Percentiles rank a stretch among this genome's conserved stretches.
Conservation (phyloP, 116 monocot species). For the Trichopus zeylanicus region DNA sequence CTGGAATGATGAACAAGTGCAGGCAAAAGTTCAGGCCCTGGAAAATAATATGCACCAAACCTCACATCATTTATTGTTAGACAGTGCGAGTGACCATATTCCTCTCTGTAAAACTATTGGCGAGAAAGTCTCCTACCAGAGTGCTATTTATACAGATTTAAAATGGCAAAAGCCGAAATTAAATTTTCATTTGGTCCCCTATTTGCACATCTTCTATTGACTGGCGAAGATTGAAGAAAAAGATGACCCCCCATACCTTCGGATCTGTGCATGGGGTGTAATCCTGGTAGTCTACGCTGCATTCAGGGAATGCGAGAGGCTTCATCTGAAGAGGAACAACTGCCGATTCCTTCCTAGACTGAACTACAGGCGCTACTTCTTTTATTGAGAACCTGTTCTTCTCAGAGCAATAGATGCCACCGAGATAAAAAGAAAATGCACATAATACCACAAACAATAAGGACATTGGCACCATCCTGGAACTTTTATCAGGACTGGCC, state of each 20-base stretch:
- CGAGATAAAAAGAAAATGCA: slow-evolving; percentile 91
- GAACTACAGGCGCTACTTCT: slow-evolving; percentile 13
- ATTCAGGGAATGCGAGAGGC: slow-evolving; percentile 46
- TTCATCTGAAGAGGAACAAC: slow-evolving; percentile 36
- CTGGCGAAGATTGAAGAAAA: not conserved
- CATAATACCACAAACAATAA: slow-evolving; percentile 69
- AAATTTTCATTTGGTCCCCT: not conserved
- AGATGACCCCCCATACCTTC: slow-evolving; percentile 17
- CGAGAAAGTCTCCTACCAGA: not conserved
- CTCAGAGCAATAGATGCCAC: slow-evolving; percentile 70
- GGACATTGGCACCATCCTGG: slow-evolving; percentile 44
- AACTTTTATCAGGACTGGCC: slow-evolving; percentile 26
- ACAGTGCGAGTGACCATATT: too few species aligned
- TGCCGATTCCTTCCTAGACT: slow-evolving; percentile 17
- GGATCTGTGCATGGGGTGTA: slow-evolving; percentile 98
- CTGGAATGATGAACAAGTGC: too few species aligned
- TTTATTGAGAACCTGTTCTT: slow-evolving; percentile 31
- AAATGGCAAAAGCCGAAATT: not conserved
- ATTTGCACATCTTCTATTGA: not conserved
- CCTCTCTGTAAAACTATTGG: too few species aligned
- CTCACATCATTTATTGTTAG: too few species aligned
- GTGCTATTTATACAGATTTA: not conserved
- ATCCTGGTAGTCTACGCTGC: slow-evolving; percentile 76
- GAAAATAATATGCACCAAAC: too few species aligned
- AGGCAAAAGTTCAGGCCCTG: too few species aligned